Conservation (phyloP, 2,329 filamentous ascomycete species). For the Cladophialophora immunda region DNA sequence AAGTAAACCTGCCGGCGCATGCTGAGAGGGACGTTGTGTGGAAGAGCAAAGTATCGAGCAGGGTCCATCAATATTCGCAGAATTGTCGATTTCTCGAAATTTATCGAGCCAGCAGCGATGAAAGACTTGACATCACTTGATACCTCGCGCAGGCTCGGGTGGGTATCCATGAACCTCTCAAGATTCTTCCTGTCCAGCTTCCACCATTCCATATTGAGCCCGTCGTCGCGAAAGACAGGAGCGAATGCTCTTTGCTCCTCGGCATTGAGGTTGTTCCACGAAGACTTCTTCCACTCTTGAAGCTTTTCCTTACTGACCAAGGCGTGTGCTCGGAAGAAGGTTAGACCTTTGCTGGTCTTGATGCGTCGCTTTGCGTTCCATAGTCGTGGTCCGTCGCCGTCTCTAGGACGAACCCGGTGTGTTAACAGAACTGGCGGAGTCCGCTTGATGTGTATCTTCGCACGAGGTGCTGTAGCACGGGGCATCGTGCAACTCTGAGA, state of each 20-base stretch:
- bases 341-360: conserved; percentile 29
- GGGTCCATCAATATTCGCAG: conserved; percentile 34
- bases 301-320: conserved; percentile 17
- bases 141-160: conserved; percentile 23
- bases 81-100: conserved; percentile 19
- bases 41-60: conserved; percentile 33
- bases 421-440: conserved; percentile 16
- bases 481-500: background rate
- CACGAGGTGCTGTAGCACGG: conserved; percentile 10
- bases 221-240: conserved; percentile 5
- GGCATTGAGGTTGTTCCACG: conserved; percentile 1
- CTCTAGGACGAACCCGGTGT: conserved; percentile 8
- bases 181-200: conserved; percentile 36
- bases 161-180: conserved; percentile 37
- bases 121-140: conserved; percentile 34
- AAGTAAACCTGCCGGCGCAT: conserved; percentile 56
- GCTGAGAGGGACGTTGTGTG: conserved; percentile 42
- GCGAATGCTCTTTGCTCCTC: conserved; percentile 12
- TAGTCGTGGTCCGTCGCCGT: conserved; percentile 33
- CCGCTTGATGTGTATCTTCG: conserved; percentile 25
- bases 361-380: conserved; percentile 41
- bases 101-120: conserved; percentile 23
- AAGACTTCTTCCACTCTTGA: conserved; percentile 3
- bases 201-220: conserved; percentile 34
- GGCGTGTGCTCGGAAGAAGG: conserved; percentile 2